phyloP scores from a whole-genome alignment of 2,329 filamentous ascomycete genomes.

The Acrocalymma vagum region DNA sequence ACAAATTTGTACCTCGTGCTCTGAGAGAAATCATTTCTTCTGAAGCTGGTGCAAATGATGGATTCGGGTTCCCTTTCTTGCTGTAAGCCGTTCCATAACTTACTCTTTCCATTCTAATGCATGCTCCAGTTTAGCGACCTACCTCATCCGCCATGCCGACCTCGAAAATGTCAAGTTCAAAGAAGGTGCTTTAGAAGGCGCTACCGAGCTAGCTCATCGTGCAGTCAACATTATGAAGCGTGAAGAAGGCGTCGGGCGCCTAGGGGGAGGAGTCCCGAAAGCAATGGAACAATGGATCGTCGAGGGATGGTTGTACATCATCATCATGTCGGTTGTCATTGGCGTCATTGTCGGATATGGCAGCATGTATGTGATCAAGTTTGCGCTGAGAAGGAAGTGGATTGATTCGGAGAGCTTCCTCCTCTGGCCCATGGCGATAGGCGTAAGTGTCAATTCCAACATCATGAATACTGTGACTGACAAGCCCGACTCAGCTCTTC shows the following conservation, averaged over 20 bases:
- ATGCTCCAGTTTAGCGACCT: slow-evolving; percentile 57
- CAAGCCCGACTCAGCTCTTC: slow-evolving; percentile 55
- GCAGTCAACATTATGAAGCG: slow-evolving; percentile 18
- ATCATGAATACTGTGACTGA: slow-evolving; percentile 44
- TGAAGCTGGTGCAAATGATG: slow-evolving; percentile 69
- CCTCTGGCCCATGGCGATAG: slow-evolving; percentile 58
- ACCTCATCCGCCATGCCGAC: slow-evolving; percentile 64
- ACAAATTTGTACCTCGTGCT: slow-evolving; percentile 66
- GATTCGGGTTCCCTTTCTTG: slow-evolving; percentile 69
- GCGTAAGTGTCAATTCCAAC: slow-evolving; percentile 50
- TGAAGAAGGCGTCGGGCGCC: slow-evolving; percentile 56
- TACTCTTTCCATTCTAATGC: slow-evolving; percentile 20
- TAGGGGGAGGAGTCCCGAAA: slow-evolving; percentile 60
- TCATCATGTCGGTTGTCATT: slow-evolving; percentile 62
- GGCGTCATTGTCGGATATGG: slow-evolving; percentile 61
- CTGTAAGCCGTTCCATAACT: slow-evolving; percentile 54
- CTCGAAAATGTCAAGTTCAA: slow-evolving; percentile 32
- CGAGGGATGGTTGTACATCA: slow-evolving; percentile 68
- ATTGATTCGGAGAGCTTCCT: slow-evolving; percentile 61
- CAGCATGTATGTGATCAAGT: slow-evolving; percentile 57
- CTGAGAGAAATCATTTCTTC: slow-evolving; percentile 69
- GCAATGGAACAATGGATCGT: slow-evolving; percentile 67
- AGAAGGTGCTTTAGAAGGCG: slow-evolving; percentile 4
- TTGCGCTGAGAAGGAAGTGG: slow-evolving; percentile 56
- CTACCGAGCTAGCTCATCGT: slow-evolving; percentile 5